phyloP scores from a whole-genome alignment of 140 eudicot genomes.

The Flaveria floridana region DNA sequence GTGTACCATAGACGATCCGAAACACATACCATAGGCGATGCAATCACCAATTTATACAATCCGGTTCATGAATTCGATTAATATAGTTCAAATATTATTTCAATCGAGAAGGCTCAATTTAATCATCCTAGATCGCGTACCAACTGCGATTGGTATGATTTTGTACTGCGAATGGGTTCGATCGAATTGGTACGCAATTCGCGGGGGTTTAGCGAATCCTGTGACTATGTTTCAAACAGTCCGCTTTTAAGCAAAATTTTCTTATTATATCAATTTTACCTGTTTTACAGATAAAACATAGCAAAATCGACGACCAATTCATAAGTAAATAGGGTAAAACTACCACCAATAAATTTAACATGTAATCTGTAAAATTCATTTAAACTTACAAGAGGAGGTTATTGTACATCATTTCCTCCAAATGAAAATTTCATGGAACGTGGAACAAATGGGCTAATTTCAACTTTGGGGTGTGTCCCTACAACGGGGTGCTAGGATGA shows the following conservation, averaged over 20 bases:
- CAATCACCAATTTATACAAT: too few species aligned
- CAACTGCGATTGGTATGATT: too few species aligned
- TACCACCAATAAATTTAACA: neutral
- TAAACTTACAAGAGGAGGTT: conserved; percentile 51
- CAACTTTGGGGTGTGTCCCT: conserved; percentile 56
- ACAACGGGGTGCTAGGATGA: conserved; percentile 31
- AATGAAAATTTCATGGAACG: conserved; percentile 58
- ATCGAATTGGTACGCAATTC: too few species aligned
- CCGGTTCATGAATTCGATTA: too few species aligned
- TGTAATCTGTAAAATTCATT: neutral
- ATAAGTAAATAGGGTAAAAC: neutral
- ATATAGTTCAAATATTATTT: too few species aligned
- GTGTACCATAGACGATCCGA: too few species aligned
- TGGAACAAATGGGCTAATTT: conserved; percentile 43
- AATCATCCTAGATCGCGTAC: too few species aligned
- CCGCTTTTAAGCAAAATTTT: neutral
- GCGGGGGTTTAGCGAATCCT: too few species aligned
- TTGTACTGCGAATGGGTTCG: too few species aligned
- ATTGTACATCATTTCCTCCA: conserved; percentile 53
- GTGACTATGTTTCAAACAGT: neutral
- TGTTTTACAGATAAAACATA: neutral
- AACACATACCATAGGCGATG: too few species aligned
- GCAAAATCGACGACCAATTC: too few species aligned
- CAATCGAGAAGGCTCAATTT: too few species aligned
- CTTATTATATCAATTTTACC: neutral